A percentile compares a stretch with the other conserved stretches of the same genome.
Conservation (phyloP, 2,329 filamentous ascomycete species). For the Ceratocystis destructans region DNA sequence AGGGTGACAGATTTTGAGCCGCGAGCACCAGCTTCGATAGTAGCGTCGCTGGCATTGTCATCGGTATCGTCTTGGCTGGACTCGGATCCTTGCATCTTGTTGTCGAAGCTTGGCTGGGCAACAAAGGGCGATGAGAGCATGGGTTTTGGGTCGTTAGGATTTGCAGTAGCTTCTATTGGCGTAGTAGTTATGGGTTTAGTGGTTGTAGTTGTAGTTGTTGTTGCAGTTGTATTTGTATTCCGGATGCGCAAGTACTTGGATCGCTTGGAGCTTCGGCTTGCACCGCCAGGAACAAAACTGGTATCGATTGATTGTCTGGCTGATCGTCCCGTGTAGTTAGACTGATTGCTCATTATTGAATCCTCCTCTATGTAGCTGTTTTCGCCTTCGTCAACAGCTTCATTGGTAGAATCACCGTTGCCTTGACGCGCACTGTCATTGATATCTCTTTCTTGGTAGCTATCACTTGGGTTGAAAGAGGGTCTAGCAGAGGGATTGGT, state of each 20-base stretch:
- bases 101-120: conserved; percentile 27
- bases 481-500: conserved; percentile 4
- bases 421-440: background rate
- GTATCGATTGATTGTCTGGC: conserved; percentile 7
- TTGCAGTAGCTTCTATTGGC: conserved; percentile 2
- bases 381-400: background rate
- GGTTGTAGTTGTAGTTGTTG: background rate
- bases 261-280: conserved; percentile 13
- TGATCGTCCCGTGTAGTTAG: background rate
- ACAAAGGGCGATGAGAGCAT: conserved; percentile 3
- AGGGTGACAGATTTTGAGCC: conserved; percentile 12
- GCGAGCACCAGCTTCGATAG: conserved; percentile 40
- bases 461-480: background rate
- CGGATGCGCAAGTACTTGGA: conserved; percentile 19
- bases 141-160: background rate
- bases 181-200: background rate
- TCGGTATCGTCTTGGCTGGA: conserved; percentile 35
- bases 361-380: conserved; percentile 16
- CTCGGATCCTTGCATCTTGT: conserved; percentile 9
- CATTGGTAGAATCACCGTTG: background rate
- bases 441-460: background rate
- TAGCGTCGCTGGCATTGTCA: conserved; percentile 59
- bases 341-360: conserved; percentile 10
- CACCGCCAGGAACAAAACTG: background rate
- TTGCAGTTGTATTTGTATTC: conserved; percentile 4